phyloP scores from a whole-genome alignment of 768 basidiomycete genomes.

The Tylopilus rubrobrunneus region DNA sequence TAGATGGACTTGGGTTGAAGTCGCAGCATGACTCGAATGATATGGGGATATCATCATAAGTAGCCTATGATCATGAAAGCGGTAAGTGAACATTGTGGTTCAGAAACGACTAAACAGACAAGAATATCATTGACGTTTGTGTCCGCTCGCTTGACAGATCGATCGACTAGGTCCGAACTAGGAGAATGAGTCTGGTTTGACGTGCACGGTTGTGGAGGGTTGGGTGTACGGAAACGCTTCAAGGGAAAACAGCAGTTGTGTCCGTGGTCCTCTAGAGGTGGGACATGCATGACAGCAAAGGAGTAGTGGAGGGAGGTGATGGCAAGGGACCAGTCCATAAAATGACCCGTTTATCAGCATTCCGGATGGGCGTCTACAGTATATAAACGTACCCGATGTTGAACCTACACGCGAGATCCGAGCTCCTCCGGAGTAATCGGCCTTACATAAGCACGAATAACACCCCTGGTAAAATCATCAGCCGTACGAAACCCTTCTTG shows the following conservation, averaged over 20 bases:
- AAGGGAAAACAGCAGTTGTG: slow-evolving; percentile 20
- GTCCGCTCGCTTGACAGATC: slow-evolving; percentile 4
- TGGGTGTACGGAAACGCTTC: slow-evolving; percentile 16
- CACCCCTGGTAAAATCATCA: slow-evolving; percentile 4
- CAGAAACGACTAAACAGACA: slow-evolving; percentile 6
- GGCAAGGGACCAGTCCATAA: slow-evolving; percentile 12
- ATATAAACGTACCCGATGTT: slow-evolving; percentile 2
- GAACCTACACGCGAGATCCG: slow-evolving; percentile 24
- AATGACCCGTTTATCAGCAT: slow-evolving; percentile 30
- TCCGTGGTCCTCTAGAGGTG: slow-evolving; percentile 23
- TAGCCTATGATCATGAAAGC: slow-evolving; percentile 2
- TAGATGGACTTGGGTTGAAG: slow-evolving; percentile 33
- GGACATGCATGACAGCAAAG: slow-evolving; percentile 18
- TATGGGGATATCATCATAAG: slow-evolving; percentile 19
- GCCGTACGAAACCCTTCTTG: background rate
- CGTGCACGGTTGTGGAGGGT: background rate
- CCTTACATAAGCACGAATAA: slow-evolving; percentile 17
- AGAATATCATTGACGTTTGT: background rate
- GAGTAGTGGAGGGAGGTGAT: slow-evolving; percentile 4
- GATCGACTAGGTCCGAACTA: background rate
- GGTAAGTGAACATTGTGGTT: background rate
- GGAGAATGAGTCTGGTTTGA: background rate
- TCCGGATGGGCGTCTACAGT: slow-evolving; percentile 16
- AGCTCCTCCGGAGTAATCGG: slow-evolving; percentile 29
- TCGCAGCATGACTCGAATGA: slow-evolving; percentile 43